Evolutionary conservation across 2,329 filamentous ascomycete genomes (phyloP), one percentile per base, ranked within the genome.

Genomic region (Nigrospora sphaerica): DNA sequence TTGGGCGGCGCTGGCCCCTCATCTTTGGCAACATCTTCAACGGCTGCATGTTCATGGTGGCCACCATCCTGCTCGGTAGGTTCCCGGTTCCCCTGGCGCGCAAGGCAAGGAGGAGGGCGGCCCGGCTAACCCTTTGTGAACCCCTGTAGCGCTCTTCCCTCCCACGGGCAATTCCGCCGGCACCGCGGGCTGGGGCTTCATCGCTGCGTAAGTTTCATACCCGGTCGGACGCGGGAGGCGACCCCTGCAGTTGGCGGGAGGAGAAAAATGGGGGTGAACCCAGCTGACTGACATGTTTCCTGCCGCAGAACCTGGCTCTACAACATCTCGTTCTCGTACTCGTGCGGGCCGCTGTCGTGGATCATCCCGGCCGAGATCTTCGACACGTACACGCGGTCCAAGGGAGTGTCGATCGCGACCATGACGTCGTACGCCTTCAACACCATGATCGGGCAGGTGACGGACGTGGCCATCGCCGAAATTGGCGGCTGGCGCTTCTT

Each of bases 341-440:
- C 83, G 2, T 86, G 83, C 49, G 86, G 86, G 18, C 85, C 86
- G 0, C 66, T 89, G 73, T 76, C 17, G 18, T 62, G 60, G 75
- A 77, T 78, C 53, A 80, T 83, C 49, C 79, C 78, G 0, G 81
- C 85, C 42, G 85, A 88, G 60, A 84, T 88, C 36, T 90, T 90
- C 65, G 86, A 90, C 63, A 90, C 83, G 3, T 78, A 82, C 50
- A 90, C 85, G 0, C 77, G 86, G 35, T 74, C 80, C 45, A 88
- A 88, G 68, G 86, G 85, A 55, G 85, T 90, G 2, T 83, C 82
- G 1, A 80, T 89, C 51, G 84, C 84, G 0, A 86, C 82, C 6
- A 88, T 88, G 84, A 73, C 70, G 1, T 81, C 75, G 12, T 89
- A 86, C 62, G 85, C 85, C 2, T 88, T 83, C 50, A 88, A 87